Base-by-base conservation (phyloP, 768 basidiomycete genomes). In the Collybia nuda region DNA sequence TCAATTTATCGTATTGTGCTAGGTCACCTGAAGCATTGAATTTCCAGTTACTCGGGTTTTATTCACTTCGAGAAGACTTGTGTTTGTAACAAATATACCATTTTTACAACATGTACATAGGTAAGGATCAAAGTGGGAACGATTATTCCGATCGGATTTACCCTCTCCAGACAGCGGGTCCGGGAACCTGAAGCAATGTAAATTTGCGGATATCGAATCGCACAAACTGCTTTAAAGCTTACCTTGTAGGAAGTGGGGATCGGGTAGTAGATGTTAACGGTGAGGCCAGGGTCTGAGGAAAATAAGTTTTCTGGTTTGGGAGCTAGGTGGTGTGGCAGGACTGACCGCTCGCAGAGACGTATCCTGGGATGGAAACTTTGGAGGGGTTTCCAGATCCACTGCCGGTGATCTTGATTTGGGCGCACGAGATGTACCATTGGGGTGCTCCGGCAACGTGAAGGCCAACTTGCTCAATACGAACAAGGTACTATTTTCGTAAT, bases 341-440 rank as follows among this genome's bases (percentile, higher is more conserved):
- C 63, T 41, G 46, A 68, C 70, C 71, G 43, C 58, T 48, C 6
- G 70, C 55, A 23, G 70, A 61, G 49, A 76, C 73, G 47, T 76
- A 75, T 50, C 78, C 76, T 17, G 77, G 77, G 57, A 79, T 77
- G 28, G 73, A 64, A 35, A 78, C 77, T 46, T 73, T 78, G 11
- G 67, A 55, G 1, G 76, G 76, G 18, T 52, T 72, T 6, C 74
- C 76, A 50, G 62, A 62, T 4, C 78, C 76, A 19, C 73, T 67
- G 29, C 68, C 67, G 2, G 70, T 72, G 44, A 79, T 58, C 35
- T 64, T 70, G 48, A 78, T 68, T 49, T 78, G 77, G n/a, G 68
- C 77, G 51, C 77, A 79, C 11, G 75, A 73, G 47, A 78, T 69
- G 59, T 72, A 78, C 58, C 72, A 71, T 57, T 80, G 75, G n/a